Percentiles rank a stretch among this genome's conserved stretches.
These are phyloP conservation scores for Saccharomycopsis microspora DNA, from an alignment of 805 yeast species.

Conservation along the genomic window DNA sequence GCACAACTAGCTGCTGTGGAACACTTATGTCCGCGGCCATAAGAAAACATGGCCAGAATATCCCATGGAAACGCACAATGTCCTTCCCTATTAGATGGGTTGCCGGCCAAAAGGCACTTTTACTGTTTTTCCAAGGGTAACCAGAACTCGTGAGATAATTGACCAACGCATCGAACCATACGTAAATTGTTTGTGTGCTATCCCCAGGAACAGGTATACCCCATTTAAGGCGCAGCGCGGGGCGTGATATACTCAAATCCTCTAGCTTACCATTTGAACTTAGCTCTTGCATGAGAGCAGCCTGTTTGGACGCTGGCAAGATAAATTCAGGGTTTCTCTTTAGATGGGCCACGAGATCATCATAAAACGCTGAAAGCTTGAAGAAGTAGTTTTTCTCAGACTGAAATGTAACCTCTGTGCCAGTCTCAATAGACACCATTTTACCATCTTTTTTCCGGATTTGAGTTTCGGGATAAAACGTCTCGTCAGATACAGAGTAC, in stretches of 20 bases:
- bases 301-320: constrained; percentile 48
- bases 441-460: constrained; percentile 32
- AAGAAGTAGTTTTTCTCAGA: constrained; percentile 85
- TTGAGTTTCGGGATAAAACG: constrained; percentile 81
- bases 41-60: constrained; percentile 89
- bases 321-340: constrained; percentile 46
- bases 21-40: constrained; percentile 67
- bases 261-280: constrained; percentile 29
- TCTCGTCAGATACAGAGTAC: constrained; percentile 92
- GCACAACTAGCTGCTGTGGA: constrained; percentile 74
- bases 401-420: constrained; percentile 63
- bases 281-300: constrained; percentile 48
- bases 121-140: constrained; percentile 28
- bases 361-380: constrained; percentile 50
- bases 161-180: constrained; percentile 92
- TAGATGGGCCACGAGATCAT: constrained; percentile 37
- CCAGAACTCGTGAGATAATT: constrained; percentile 74
- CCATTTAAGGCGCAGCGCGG: constrained; percentile 70
- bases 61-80: constrained; percentile 76
- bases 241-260: constrained; percentile 85
- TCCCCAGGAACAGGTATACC: constrained; percentile 85
- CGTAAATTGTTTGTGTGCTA: constrained; percentile 69
- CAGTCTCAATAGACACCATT: constrained; percentile 49
- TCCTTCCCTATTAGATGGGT: constrained; percentile 89
- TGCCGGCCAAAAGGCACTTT: constrained; percentile 43